Conservation (phyloP, 805 yeast species). For the Wickerhamiella sergipiensis region DNA sequence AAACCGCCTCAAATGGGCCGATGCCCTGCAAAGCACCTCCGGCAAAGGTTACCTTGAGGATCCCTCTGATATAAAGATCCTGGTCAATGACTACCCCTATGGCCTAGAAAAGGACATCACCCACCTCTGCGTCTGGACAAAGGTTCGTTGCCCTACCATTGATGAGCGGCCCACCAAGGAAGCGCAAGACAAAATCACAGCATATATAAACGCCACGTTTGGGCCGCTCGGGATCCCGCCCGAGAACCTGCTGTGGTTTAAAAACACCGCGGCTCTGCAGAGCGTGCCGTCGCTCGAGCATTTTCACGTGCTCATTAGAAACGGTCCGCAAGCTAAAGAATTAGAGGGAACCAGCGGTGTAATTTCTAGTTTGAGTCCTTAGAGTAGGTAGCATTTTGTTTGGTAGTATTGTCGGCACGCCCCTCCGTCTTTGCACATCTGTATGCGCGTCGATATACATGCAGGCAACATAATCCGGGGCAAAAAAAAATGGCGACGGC, state of each 20-base stretch:
- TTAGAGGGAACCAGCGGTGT: conserved; percentile 1
- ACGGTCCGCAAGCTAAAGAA: conserved; percentile 11
- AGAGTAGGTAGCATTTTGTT: no score
- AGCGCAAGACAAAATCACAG: conserved; percentile 27
- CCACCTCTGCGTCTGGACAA: conserved; percentile 47
- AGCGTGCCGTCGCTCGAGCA: conserved; percentile 44
- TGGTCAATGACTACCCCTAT: conserved; percentile 43
- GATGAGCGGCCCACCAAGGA: conserved; percentile 25
- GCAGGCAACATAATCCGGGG: no score
- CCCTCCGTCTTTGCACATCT: no score
- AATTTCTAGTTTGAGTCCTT: no score
- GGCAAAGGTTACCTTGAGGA: conserved; percentile 10
- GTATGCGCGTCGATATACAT: no score
- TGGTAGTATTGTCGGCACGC: no score
- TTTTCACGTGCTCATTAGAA: conserved; percentile 36
- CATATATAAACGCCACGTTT: conserved; percentile 31
- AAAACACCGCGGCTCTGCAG: conserved; percentile 43
- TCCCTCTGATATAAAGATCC: conserved; percentile 30
- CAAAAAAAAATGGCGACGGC: conserved; percentile 18
- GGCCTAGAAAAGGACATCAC: conserved; percentile 33
- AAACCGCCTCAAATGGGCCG: conserved; percentile 20
- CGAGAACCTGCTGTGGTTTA: conserved; percentile 38
- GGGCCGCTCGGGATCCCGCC: conserved; percentile 25
- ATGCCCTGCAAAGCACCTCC: conserved; percentile 5
- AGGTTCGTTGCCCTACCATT: conserved; percentile 32